These are phyloP conservation scores for Myxozyma melibiosi DNA, from an alignment of 805 yeast species.

Conservation along the genomic window DNA sequence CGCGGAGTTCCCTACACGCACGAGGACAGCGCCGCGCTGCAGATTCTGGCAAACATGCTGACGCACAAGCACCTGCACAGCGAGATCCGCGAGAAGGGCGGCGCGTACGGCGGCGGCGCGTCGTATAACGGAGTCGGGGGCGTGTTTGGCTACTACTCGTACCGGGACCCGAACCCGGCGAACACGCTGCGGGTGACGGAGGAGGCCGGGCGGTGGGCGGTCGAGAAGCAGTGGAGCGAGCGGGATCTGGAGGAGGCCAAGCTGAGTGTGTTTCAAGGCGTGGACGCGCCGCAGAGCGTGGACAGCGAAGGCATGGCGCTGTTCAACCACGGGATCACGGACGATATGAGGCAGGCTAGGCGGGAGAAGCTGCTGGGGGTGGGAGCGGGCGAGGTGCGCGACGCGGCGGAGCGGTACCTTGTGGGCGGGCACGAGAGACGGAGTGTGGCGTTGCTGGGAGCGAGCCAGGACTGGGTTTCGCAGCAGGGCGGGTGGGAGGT, in stretches of 20 bases:
- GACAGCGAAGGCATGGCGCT: slow-evolving; percentile 70
- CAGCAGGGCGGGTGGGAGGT: slow-evolving; percentile 17
- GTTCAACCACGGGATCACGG: slow-evolving; percentile 71
- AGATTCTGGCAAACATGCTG: slow-evolving; percentile 74
- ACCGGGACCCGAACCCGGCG: slow-evolving; percentile 88
- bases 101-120: slow-evolving; percentile 98
- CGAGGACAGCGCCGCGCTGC: slow-evolving; percentile 82
- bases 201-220: slow-evolving; percentile 54
- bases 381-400: slow-evolving; percentile 58
- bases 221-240: slow-evolving; percentile 55
- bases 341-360: slow-evolving; percentile 76
- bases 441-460: slow-evolving; percentile 24
- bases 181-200: slow-evolving; percentile 65
- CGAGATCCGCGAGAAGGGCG: slow-evolving; percentile 91
- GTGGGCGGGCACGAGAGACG: slow-evolving; percentile 24
- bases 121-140: slow-evolving; percentile 81
- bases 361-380: slow-evolving; percentile 75
- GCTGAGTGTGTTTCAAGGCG: slow-evolving; percentile 82
- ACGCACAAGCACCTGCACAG: slow-evolving; percentile 84
- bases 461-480: slow-evolving; percentile 11
- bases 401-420: slow-evolving; percentile 70
- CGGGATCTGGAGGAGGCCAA: slow-evolving; percentile 86
- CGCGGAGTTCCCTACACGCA: slow-evolving; percentile 67
- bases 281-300: slow-evolving; percentile 87
- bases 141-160: slow-evolving; percentile 77